Percentiles rank a stretch among this genome's conserved stretches.
Conservation (phyloP, 305 asterid genomes). For the Euphrasia arctica region DNA sequence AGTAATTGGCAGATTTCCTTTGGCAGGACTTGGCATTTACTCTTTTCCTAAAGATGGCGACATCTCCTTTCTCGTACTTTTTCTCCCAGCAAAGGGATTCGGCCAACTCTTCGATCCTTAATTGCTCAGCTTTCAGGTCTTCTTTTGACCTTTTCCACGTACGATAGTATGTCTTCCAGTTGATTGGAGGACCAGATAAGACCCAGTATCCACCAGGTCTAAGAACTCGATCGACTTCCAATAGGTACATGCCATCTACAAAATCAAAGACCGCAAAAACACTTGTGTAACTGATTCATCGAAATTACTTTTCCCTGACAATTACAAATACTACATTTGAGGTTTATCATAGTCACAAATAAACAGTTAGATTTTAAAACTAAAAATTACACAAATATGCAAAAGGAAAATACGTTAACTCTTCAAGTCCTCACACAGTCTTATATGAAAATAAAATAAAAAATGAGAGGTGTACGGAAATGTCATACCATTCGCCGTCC, state of each 20-base stretch:
- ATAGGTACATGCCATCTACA: constrained; percentile 77
- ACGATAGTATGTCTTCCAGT: constrained; percentile 79
- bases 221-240: constrained; percentile 93
- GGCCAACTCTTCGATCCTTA: constrained; percentile 71
- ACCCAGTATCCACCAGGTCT: constrained; percentile 98
- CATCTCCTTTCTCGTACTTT: constrained; percentile 87
- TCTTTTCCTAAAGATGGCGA: constrained; percentile 75
- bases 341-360: neutral
- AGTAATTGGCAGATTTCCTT: constrained; percentile 49
- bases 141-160: constrained; percentile 88
- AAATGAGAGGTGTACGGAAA: neutral
- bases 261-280: constrained; percentile 8
- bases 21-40: constrained; percentile 57
- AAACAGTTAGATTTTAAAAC: neutral
- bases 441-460: neutral
- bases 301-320: neutral
- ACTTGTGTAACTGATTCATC: neutral
- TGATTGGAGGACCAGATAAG: constrained; percentile 94
- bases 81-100: constrained; percentile 96
- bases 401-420: neutral
- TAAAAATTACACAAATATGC: no score
- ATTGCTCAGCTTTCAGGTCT: constrained; percentile 79
- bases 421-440: neutral
- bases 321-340: constrained; percentile 5
- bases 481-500: constrained; percentile 69